phyloP scores from a whole-genome alignment of 768 basidiomycete genomes.

The Hericium erinaceus region DNA sequence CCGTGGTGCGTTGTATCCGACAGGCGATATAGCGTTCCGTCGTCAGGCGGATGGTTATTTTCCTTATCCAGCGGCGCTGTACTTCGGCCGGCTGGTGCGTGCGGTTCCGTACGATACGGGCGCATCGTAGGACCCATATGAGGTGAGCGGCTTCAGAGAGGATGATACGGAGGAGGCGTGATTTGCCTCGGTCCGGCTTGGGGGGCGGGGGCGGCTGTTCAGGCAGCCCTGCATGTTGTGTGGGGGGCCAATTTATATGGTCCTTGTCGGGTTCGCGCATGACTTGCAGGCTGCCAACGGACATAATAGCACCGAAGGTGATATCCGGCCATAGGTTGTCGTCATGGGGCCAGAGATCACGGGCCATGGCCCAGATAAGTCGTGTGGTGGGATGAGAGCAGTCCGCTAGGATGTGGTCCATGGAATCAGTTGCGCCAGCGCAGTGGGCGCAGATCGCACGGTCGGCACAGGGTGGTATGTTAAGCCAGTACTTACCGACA shows the following conservation, averaged over 20 bases:
- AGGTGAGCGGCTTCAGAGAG: background rate
- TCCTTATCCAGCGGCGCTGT: background rate
- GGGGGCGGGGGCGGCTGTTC: background rate
- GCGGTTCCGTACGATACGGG: background rate
- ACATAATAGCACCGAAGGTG: background rate
- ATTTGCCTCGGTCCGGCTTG: background rate
- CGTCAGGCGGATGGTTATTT: background rate
- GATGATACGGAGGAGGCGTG: background rate
- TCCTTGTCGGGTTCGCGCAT: background rate
- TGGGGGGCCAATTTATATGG: background rate
- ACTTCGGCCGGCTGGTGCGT: background rate
- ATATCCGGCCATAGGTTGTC: background rate
- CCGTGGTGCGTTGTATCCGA: background rate
- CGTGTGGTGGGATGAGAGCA: background rate
- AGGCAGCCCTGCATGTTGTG: background rate
- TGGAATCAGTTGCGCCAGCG: background rate
- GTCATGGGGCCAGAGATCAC: background rate
- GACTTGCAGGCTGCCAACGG: background rate
- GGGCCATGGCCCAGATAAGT: background rate
- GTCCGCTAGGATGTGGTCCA: background rate
- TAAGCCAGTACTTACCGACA: background rate
- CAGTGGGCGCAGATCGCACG: background rate
- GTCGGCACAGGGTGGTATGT: background rate
- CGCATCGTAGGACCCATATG: background rate
- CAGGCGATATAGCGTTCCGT: background rate